Conservation (phyloP, 2,329 filamentous ascomycete species). For the Cadophora luteo-olivacea region DNA sequence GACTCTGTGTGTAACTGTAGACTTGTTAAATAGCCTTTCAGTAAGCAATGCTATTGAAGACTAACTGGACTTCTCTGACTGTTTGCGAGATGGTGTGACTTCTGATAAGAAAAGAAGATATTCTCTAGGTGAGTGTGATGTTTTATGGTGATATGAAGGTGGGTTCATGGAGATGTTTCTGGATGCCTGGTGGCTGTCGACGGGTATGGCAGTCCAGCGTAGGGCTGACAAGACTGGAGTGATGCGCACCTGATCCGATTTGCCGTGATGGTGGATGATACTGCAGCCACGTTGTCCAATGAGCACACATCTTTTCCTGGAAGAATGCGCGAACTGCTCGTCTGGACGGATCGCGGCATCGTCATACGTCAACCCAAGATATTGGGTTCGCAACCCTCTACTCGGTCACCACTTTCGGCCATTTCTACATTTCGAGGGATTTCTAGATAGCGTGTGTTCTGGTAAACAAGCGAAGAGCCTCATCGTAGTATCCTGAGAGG, state of each 20-base stretch:
- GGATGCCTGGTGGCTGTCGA: constrained; percentile 8
- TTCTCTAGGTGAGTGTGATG: constrained; percentile 12
- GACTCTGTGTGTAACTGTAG: neutral
- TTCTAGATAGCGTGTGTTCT: neutral
- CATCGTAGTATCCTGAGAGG: neutral
- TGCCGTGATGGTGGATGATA: constrained; percentile 13
- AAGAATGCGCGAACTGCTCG: constrained; percentile 20
- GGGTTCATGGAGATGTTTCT: constrained; percentile 5
- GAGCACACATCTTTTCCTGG: neutral
- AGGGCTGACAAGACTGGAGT: constrained; percentile 26
- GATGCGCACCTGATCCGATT: constrained; percentile 24
- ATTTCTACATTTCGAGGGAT: neutral
- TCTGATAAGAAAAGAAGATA: neutral
- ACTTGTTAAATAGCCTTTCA: neutral
- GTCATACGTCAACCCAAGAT: constrained; percentile 17
- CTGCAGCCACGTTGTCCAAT: constrained; percentile 25
- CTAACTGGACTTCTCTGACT: neutral
- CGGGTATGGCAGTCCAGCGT: constrained; percentile 16
- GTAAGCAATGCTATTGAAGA: neutral
- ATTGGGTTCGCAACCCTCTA: constrained; percentile 10
- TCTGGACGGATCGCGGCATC: constrained; percentile 11
- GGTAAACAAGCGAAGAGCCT: neutral
- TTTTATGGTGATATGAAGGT: constrained; percentile 17
- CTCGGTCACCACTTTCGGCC: neutral
- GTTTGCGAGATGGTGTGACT: neutral